A percentile compares a stretch with the other conserved stretches of the same genome.
These are phyloP conservation scores for Nicotiana rustica DNA, from an alignment of 305 asterid genomes.

Conservation along the genomic window DNA sequence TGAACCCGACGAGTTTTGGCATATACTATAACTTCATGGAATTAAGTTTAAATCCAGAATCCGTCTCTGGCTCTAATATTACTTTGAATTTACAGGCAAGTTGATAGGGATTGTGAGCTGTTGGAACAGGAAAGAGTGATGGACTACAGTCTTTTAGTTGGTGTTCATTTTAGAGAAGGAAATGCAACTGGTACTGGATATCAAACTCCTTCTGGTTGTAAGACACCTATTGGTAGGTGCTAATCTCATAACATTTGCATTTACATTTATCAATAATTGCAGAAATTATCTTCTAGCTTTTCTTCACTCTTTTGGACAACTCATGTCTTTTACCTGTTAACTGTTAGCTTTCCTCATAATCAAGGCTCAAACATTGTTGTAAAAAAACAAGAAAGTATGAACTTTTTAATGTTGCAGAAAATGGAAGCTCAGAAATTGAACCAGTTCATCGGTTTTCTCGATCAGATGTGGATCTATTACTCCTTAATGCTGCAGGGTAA, in stretches of 20 bases:
- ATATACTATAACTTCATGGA: not conserved
- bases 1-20: not conserved
- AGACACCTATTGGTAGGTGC: constrained; percentile 56
- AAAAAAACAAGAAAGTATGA: not conserved
- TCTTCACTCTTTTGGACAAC: not conserved
- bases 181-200: constrained; percentile 40
- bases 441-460: constrained; percentile 65
- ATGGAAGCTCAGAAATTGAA: constrained; percentile 60
- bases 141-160: constrained; percentile 85
- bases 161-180: constrained; percentile 68
- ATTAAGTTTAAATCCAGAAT: not conserved
- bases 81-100: constrained; percentile 59
- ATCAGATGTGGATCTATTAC: constrained; percentile 68
- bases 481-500: constrained; percentile 76
- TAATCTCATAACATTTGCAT: not conserved
- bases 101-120: constrained; percentile 71
- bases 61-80: not conserved
- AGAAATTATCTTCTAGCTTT: not conserved
- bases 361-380: not conserved
- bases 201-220: constrained; percentile 51
- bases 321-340: not conserved
- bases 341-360: constrained; percentile 6
- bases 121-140: constrained; percentile 82
- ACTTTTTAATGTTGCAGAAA: constrained; percentile 45
- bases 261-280: not conserved